Percentiles rank a stretch among this genome's conserved stretches.
Conservation (phyloP, 768 basidiomycete species). For the Podaxis rugospora region DNA sequence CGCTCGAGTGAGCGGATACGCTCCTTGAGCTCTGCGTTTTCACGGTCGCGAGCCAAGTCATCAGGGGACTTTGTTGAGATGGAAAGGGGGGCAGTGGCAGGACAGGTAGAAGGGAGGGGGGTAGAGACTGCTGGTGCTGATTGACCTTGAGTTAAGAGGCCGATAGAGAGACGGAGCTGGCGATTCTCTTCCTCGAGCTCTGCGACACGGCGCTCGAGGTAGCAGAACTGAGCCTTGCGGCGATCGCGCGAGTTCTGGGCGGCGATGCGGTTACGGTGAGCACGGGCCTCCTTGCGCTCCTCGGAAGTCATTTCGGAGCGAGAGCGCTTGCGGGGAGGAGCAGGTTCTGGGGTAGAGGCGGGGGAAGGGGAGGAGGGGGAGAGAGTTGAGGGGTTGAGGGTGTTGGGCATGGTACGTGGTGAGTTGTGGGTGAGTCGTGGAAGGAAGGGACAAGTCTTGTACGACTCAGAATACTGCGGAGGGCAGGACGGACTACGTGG, state of each 20-base stretch:
- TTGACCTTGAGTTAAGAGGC: slow-evolving; percentile 22
- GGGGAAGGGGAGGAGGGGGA: slow-evolving; percentile 23
- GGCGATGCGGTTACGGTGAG: slow-evolving; percentile 89
- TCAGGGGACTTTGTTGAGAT: slow-evolving; percentile 10
- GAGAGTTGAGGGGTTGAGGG: slow-evolving; percentile 28
- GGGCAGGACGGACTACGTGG: slow-evolving; percentile 34
- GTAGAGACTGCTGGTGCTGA: slow-evolving; percentile 15
- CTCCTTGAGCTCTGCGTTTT: slow-evolving; percentile 74
- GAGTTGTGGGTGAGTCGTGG: neutral
- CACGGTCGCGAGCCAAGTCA: slow-evolving; percentile 40
- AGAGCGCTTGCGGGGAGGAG: slow-evolving; percentile 68
- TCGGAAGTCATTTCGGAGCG: slow-evolving; percentile 62
- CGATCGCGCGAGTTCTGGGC: slow-evolving; percentile 92
- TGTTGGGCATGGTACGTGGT: slow-evolving; percentile 12
- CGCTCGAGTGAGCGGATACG: slow-evolving; percentile 74
- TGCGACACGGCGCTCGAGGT: slow-evolving; percentile 60
- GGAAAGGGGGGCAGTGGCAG: slow-evolving; percentile 18
- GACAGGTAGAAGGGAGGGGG: slow-evolving; percentile 17
- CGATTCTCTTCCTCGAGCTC: slow-evolving; percentile 86
- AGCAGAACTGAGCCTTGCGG: slow-evolving; percentile 76
- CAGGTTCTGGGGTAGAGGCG: slow-evolving; percentile 19
- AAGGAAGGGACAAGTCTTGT: slow-evolving; percentile 10
- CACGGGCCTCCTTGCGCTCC: slow-evolving; percentile 83
- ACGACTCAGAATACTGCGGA: slow-evolving; percentile 25
- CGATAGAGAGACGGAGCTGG: slow-evolving; percentile 49